Evolutionary conservation across 2,329 filamentous ascomycete species (phyloP).

Genomic region (Pyrenophora seminiperda): DNA sequence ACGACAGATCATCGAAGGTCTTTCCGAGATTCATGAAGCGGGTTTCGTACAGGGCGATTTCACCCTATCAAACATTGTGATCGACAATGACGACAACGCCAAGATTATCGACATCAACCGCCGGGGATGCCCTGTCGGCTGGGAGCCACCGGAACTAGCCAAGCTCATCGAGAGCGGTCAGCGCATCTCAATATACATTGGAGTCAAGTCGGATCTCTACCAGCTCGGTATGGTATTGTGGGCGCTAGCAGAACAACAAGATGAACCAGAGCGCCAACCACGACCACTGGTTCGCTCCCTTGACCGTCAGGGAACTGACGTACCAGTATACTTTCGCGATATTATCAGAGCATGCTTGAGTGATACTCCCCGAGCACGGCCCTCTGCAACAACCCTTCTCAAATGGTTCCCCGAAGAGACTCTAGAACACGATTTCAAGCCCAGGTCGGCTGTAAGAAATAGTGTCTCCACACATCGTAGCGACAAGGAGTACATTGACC

Average conservation of each 20-base stretch:
- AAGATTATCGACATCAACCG: slow-evolving; percentile 99
- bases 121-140: slow-evolving; percentile 93
- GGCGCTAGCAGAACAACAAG: slow-evolving; percentile 83
- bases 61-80: slow-evolving; percentile 94
- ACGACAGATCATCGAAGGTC: slow-evolving; percentile 83
- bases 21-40: slow-evolving; percentile 91
- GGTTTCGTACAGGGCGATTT: slow-evolving; percentile 98
- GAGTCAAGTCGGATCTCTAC: slow-evolving; percentile 94
- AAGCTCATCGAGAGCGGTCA: slow-evolving; percentile 85
- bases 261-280: slow-evolving; percentile 82
- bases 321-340: slow-evolving; percentile 79
- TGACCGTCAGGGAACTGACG: slow-evolving; percentile 46
- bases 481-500: slow-evolving; percentile 56
- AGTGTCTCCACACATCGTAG: slow-evolving; percentile 50
- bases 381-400: slow-evolving; percentile 75
- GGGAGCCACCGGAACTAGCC: slow-evolving; percentile 93
- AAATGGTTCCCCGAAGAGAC: slow-evolving; percentile 36
- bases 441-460: slow-evolving; percentile 30
- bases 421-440: slow-evolving; percentile 17
- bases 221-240: slow-evolving; percentile 97
- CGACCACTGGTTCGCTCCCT: slow-evolving; percentile 62
- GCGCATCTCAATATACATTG: slow-evolving; percentile 94
- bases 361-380: slow-evolving; percentile 71
- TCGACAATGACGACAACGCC: slow-evolving; percentile 81
- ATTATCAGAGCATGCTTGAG: slow-evolving; percentile 79